phyloP scores from a whole-genome alignment of 148 eudicot species.

The Chenopodium formosanum region DNA sequence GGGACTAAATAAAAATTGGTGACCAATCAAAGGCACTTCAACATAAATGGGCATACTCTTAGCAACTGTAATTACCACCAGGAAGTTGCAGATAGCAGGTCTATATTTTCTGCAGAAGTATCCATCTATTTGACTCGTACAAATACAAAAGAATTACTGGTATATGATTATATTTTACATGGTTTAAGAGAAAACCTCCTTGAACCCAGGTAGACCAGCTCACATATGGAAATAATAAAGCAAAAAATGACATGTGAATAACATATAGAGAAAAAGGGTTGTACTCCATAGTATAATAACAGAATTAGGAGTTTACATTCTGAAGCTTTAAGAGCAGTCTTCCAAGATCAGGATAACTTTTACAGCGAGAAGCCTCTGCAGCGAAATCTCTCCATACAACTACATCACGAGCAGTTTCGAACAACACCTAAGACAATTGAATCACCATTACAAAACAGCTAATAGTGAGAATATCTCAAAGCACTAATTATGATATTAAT shows the following conservation, averaged over 20 bases:
- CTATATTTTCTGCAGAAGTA: background rate
- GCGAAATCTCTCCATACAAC: constrained; percentile 84
- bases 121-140: background rate
- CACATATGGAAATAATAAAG: background rate
- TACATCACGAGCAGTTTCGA: constrained; percentile 69
- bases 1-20: background rate
- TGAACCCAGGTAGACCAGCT: background rate
- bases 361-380: constrained; percentile 72
- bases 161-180: background rate
- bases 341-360: constrained; percentile 86
- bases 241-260: background rate
- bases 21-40: background rate
- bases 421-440: constrained; percentile 56
- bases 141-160: no score
- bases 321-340: constrained; percentile 80
- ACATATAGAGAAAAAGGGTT: constrained; percentile 1
- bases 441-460: constrained; percentile 15
- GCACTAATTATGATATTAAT: background rate
- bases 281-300: background rate
- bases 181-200: background rate
- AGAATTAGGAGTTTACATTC: constrained; percentile 55
- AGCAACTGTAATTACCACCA: constrained; percentile 9
- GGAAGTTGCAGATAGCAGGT: constrained; percentile 7
- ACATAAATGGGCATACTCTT: background rate
- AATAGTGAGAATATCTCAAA: background rate